phyloP scores from a whole-genome alignment of 2,329 filamentous ascomycete genomes.

The Neonectria magnoliae region DNA sequence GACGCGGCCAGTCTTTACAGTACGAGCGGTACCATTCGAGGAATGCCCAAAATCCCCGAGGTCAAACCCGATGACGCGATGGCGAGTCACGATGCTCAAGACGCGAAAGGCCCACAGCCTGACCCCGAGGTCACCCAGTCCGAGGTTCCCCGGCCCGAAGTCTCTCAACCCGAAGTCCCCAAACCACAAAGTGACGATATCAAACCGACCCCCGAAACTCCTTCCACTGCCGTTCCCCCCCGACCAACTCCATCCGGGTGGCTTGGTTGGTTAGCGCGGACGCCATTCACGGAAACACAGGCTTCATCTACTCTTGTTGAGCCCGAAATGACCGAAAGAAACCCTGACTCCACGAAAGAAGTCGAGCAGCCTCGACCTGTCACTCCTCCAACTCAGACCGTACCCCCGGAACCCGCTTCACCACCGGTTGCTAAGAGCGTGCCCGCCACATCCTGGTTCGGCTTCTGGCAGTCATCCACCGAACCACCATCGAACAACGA shows the following conservation, averaged over 20 bases:
- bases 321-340: slow-evolving; percentile 25
- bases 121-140: slow-evolving; percentile 10
- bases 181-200: slow-evolving; percentile 11
- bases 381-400: slow-evolving; percentile 37
- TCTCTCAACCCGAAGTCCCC: background rate
- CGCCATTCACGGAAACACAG: slow-evolving; percentile 41
- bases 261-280: slow-evolving; percentile 62
- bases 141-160: background rate
- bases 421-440: slow-evolving; percentile 28
- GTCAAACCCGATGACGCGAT: slow-evolving; percentile 31
- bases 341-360: slow-evolving; percentile 27
- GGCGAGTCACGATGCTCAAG: slow-evolving; percentile 22
- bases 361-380: slow-evolving; percentile 30
- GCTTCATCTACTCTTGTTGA: slow-evolving; percentile 3
- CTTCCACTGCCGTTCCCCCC: slow-evolving; percentile 8
- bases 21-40: slow-evolving; percentile 33
- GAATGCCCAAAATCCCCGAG: slow-evolving; percentile 42
- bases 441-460: slow-evolving; percentile 51
- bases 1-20: slow-evolving; percentile 46
- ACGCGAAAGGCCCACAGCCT: slow-evolving; percentile 24
- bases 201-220: slow-evolving; percentile 8
- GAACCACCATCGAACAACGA: slow-evolving; percentile 28
- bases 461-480: slow-evolving; percentile 50
- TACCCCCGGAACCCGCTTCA: slow-evolving; percentile 27
- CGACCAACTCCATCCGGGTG: slow-evolving; percentile 56